These are phyloP conservation scores for Arabidopsis suecica DNA, from an alignment of 345 rosid genomes.

Conservation along the genomic window DNA sequence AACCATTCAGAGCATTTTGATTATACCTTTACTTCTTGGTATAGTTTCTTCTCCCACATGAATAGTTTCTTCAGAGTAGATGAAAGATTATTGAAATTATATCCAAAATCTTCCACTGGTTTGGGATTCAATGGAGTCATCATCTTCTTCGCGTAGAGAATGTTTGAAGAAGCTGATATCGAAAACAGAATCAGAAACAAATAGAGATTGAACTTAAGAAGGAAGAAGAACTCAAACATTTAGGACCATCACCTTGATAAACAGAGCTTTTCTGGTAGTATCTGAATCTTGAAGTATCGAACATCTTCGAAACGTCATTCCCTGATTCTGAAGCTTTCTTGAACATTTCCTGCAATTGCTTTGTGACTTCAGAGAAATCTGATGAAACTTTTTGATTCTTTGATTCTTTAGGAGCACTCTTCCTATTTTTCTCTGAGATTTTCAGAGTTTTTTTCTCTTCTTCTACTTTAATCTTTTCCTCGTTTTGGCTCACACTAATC, in stretches of 20 bases:
- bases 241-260: constrained; percentile 2
- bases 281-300: constrained; percentile 41
- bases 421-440: constrained; percentile 26
- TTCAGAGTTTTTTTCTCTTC: constrained; percentile 11
- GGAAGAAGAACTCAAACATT: background rate
- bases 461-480: background rate
- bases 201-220: background rate
- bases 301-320: constrained; percentile 41
- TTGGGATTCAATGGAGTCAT: constrained; percentile 16
- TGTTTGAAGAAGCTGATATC: constrained; percentile 48
- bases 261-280: constrained; percentile 36
- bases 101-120: constrained; percentile 45
- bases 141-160: constrained; percentile 43
- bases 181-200: background rate
- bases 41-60: constrained; percentile 81
- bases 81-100: constrained; percentile 54
- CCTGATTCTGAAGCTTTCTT: constrained; percentile 45
- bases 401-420: background rate
- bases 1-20: constrained; percentile 12
- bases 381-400: constrained; percentile 6
- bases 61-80: constrained; percentile 59
- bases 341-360: constrained; percentile 36
- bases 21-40: constrained; percentile 70
- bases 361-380: constrained; percentile 20
- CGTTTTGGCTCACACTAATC: background rate